phyloP scores from a whole-genome alignment of 164 flowering plant genomes.

The Akebia trifoliata region DNA sequence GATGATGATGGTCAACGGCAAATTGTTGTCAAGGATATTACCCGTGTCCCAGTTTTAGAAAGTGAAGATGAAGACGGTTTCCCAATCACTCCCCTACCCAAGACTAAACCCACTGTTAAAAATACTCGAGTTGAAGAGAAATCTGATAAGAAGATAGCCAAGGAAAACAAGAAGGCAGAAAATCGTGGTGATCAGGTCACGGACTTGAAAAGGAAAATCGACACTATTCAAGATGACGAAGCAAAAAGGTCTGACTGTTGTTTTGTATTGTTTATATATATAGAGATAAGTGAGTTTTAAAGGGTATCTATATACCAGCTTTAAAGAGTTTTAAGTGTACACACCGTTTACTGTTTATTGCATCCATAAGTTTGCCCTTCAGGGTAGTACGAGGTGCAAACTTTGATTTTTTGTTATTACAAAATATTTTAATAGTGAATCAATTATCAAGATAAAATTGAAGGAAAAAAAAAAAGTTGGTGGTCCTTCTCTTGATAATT shows the following conservation, averaged over 20 bases:
- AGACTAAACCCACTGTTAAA: conserved; percentile 14
- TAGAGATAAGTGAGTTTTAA: too few relatives aligned
- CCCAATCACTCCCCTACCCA: conserved; percentile 1
- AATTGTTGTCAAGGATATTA: conserved; percentile 36
- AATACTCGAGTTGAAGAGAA: conserved; percentile 21
- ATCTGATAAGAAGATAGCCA: conserved; percentile 19
- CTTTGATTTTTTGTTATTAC: too few relatives aligned
- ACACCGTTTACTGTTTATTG: too few relatives aligned
- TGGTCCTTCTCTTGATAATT: too few relatives aligned
- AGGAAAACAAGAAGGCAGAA: conserved; percentile 29
- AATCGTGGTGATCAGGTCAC: conserved; percentile 16
- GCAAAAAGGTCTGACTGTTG: conserved; percentile 35
- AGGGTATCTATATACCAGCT: too few relatives aligned
- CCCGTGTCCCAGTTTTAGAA: conserved; percentile 32
- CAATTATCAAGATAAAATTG: too few relatives aligned
- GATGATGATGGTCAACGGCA: conserved; percentile 29
- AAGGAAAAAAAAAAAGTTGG: too few relatives aligned
- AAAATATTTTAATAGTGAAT: too few relatives aligned
- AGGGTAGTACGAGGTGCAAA: too few relatives aligned
- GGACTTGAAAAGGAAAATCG: conserved; percentile 45
- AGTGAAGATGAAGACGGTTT: too few relatives aligned
- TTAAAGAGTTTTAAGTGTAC: too few relatives aligned
- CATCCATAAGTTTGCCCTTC: too few relatives aligned
- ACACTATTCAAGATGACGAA: conserved; percentile 31
- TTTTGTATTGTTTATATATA: background rate